A percentile compares a stretch with the other conserved stretches of the same genome.
Conservation (phyloP, 1,139 yeast genomes). For the Magnusiomyces suaveolens region DNA sequence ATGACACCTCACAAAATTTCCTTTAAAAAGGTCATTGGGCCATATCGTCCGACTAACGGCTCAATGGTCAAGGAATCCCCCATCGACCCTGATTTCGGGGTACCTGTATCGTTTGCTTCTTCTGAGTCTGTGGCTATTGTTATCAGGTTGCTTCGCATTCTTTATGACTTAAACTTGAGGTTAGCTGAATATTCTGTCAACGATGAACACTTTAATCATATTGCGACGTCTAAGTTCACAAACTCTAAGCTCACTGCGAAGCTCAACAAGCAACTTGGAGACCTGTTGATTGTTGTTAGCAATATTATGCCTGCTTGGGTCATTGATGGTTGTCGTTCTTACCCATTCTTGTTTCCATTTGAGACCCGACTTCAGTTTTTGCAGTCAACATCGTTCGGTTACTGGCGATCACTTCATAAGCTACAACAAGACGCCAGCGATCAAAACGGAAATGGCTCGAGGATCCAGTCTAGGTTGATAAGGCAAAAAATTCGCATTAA, state of each 20-base stretch:
- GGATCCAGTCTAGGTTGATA: conserved; percentile 62
- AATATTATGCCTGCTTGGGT: conserved; percentile 86
- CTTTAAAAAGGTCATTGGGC: conserved; percentile 39
- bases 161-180: conserved; percentile 41
- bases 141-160: conserved; percentile 46
- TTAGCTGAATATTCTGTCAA: conserved; percentile 22
- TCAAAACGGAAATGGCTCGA: conserved; percentile 6
- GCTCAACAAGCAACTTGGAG: conserved; percentile 78
- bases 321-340: conserved; percentile 57
- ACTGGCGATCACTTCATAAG: conserved; percentile 68
- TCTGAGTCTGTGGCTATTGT: conserved; percentile 43
- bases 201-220: background rate
- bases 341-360: conserved; percentile 76
- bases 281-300: conserved; percentile 79
- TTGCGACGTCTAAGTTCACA: conserved; percentile 45
- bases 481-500: conserved; percentile 76
- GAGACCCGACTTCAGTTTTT: conserved; percentile 70
- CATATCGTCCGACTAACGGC: conserved; percentile 15
- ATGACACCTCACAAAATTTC: conserved; percentile 43
- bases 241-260: conserved; percentile 83
- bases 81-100: conserved; percentile 23
- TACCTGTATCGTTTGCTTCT: conserved; percentile 32
- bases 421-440: conserved; percentile 43
- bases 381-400: conserved; percentile 86
- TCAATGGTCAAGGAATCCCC: conserved; percentile 21